Evolutionary conservation across 352 stramenopile genomes (phyloP), one percentile per base, ranked within the genome.

Genomic region (Globisporangium perplexum): DNA sequence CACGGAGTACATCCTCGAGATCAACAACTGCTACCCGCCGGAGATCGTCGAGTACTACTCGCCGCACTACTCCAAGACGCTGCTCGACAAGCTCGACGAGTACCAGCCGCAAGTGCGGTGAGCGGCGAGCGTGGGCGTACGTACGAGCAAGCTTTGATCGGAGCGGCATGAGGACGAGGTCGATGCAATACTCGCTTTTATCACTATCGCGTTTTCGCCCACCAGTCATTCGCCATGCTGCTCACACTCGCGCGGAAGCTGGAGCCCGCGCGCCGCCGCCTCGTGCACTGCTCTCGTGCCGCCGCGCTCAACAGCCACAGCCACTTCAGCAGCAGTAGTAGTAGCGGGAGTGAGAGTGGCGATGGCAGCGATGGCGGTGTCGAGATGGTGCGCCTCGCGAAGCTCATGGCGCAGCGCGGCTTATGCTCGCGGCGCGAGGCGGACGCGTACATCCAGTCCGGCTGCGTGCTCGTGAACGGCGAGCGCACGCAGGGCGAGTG

Each of bases 21-120:
- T 98, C 73, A 98, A 98, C 78, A 96, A 90, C 50, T 98, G 91
- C 70, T 98, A 98, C 66, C 94, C 94, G 18, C 89, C 90, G 0
- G 94, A 98, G 63, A 96, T 98, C 49, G 93, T 98, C 47, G 90
- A 98, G 70, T 98, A 98, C 65, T 98, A 98, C 72, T 97, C 88
- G 53, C 91, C 92, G 26, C 96, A 97, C 62, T 98, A 98, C 72
- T 96, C 87, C 53, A 97, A 98, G 72, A 95, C 88, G 49, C 75
- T 98, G n/a, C 71, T 98, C 20, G 87, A 97, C 65, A 98, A 98
- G 67, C 83, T 98, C 39, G 94, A 98, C 54, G 94, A 98, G 55
- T 98, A 90, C 65, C 85, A 96, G 63, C 91, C 90, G 17, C 83
- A 95, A 47, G 81, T 90, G 48, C 82, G 78, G 65, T 93, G 85